Conservation (phyloP, 805 yeast genomes). For the Starmerella geochares region DNA sequence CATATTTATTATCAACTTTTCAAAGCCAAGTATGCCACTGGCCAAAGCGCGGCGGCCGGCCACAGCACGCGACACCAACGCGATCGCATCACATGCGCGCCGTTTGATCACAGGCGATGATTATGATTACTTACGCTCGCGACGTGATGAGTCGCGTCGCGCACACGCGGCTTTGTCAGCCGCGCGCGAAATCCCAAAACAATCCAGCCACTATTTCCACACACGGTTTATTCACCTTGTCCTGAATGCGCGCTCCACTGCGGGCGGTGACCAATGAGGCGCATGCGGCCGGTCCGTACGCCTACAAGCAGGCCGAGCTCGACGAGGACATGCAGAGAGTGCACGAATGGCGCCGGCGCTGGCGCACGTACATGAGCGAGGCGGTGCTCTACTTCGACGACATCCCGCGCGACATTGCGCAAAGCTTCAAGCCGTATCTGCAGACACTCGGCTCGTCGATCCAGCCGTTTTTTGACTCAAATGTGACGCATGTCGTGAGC, state of each 20-base stretch:
- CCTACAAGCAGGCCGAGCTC: not conserved
- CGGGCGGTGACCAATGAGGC: slow-evolving; percentile 9
- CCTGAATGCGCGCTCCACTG: slow-evolving; percentile 6
- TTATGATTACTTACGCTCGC: too few species aligned
- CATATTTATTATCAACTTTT: too few species aligned
- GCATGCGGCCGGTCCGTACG: slow-evolving; percentile 3
- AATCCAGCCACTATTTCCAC: not conserved
- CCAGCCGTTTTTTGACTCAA: slow-evolving; percentile 48
- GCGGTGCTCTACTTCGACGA: slow-evolving; percentile 54
- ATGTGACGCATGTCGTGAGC: slow-evolving; percentile 69
- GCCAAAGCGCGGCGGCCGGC: too few species aligned
- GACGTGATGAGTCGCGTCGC: slow-evolving; percentile 1
- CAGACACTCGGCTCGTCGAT: slow-evolving; percentile 35
- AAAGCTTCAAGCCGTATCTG: slow-evolving; percentile 27
- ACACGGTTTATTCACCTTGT: not conserved
- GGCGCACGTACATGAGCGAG: slow-evolving; percentile 52
- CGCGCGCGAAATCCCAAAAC: not conserved
- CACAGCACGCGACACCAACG: too few species aligned
- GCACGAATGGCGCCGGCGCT: slow-evolving; percentile 48
- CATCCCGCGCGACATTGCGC: slow-evolving; percentile 30
- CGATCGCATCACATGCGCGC: too few species aligned
- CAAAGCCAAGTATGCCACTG: too few species aligned
- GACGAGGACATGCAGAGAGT: slow-evolving; percentile 12
- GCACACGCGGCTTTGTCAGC: slow-evolving; percentile 3
- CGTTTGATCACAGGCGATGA: not conserved